A percentile compares a stretch with the other conserved stretches of the same genome.
These are phyloP conservation scores for Spizellomyces sp. DNA, from an alignment of 192 early-diverging fungal genomes.

Conservation along the genomic window DNA sequence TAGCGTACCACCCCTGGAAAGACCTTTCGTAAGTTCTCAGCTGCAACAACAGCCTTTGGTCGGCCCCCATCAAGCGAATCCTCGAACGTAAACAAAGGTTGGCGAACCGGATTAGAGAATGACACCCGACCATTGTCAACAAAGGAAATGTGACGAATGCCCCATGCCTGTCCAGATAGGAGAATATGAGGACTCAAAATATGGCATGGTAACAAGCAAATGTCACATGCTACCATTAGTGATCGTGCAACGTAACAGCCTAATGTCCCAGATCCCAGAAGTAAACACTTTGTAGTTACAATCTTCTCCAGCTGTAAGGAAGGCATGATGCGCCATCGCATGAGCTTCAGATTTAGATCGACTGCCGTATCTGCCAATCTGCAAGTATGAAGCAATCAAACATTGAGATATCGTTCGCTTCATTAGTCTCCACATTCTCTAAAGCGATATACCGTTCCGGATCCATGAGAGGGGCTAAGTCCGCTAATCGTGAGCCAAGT, in stretches of 20 bases:
- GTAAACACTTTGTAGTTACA: slow-evolving; percentile 72
- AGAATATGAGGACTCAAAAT: neutral
- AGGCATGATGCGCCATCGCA: slow-evolving; percentile 95
- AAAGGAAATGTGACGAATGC: slow-evolving; percentile 90
- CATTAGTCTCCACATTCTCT: neutral
- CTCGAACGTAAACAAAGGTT: slow-evolving; percentile 88
- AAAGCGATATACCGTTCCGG: slow-evolving; percentile 55
- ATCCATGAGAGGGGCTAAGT: slow-evolving; percentile 89
- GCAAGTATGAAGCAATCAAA: neutral
- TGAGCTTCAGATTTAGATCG: slow-evolving; percentile 92
- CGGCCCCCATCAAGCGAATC: slow-evolving; percentile 87
- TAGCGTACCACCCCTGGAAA: slow-evolving; percentile 78
- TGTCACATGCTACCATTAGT: slow-evolving; percentile 57
- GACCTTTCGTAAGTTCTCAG: slow-evolving; percentile 68
- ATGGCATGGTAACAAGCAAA: neutral
- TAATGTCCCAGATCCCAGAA: slow-evolving; percentile 93
- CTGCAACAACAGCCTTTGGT: slow-evolving; percentile 87
- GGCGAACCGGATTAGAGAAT: slow-evolving; percentile 95
- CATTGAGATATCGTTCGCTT: neutral
- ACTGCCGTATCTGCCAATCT: slow-evolving; percentile 88
- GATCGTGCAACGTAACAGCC: slow-evolving; percentile 90
- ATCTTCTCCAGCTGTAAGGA: slow-evolving; percentile 80
- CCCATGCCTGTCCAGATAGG: slow-evolving; percentile 75
- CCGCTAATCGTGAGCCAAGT: slow-evolving; percentile 78
- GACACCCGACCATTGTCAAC: slow-evolving; percentile 90